Evolutionary conservation across 2,329 filamentous ascomycete species (phyloP), one percentile per base, ranked within the genome.

Genomic region (Cryphonectria radicalis): DNA sequence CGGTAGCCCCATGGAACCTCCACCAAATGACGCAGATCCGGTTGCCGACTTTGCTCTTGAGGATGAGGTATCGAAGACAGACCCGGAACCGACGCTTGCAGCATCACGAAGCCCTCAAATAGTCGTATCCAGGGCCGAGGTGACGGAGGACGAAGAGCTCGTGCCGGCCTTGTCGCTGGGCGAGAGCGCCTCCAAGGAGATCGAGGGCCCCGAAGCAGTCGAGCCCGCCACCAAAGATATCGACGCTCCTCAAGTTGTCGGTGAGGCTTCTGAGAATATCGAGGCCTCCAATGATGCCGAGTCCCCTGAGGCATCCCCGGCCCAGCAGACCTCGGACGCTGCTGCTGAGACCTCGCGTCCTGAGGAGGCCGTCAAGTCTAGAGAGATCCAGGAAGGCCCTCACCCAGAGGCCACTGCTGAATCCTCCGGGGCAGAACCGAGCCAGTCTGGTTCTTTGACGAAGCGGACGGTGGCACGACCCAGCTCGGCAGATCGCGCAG

Each of bases 381-480:
- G 63, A 37, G 66, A 66, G 10, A 42, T 59, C 11, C 40, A 67
- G 25, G 19, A 42, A 17, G 66, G 53, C 3, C 55, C 69, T 55
- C 37, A 25, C 7, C 22, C 40, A 22, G 69, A 73, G 50, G 35
- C 59, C 53, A 63, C 37, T 13, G 72, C 69, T 25, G 57, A 59
- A n/a, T 59, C 71, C 37, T 73, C 72, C 35, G 72, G 66, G 14
- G 57, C 57, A 11, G 69, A 71, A n/a, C 55, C 66, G 8, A 67
- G 19, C 42, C 72, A 71, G 69, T 40, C 72, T 5, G 60, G 63
- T 22, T 66, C 69, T 25, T 42, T 73, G 46, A 72, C 67, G 66
- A 70, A 73, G 68, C 70, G 72, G 63, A 35, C 62, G 59, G 70
- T 62, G 14, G 70, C 17, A 4, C 66, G 67, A 42, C 60, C 68